Percentiles rank a stretch among this genome's conserved stretches.
Conservation (phyloP, 495 filamentous ascomycete genomes). For the Hypoxylon intermedium region DNA sequence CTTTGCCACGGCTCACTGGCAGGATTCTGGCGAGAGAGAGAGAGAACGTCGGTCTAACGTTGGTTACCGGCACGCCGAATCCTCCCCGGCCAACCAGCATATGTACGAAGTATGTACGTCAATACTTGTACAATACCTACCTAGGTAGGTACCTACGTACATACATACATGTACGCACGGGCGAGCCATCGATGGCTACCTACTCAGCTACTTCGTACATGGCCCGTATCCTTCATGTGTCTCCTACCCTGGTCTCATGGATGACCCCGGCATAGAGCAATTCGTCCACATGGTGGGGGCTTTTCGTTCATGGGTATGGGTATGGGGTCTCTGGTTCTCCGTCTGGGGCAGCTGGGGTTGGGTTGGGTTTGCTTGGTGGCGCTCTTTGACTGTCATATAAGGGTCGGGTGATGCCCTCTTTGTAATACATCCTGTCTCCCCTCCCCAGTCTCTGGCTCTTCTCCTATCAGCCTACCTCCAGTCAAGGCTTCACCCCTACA, state of each 20-base stretch:
- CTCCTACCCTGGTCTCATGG: constrained; percentile 24
- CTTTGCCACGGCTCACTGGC: constrained; percentile 23
- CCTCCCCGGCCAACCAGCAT: constrained; percentile 1
- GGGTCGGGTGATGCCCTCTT: constrained; percentile 17
- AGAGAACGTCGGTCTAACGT: constrained; percentile 15
- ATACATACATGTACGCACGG: not conserved
- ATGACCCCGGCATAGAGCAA: constrained; percentile 28
- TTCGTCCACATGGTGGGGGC: constrained; percentile 19
- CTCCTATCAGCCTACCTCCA: constrained; percentile 7
- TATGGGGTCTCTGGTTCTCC: constrained; percentile 36
- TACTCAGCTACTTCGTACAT: too few relatives aligned
- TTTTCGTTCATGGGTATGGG: constrained; percentile 22
- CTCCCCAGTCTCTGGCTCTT: constrained; percentile 9
- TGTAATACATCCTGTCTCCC: constrained; percentile 16
- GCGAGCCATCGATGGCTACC: not conserved
- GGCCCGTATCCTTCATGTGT: constrained; percentile 30
- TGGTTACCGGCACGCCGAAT: constrained; percentile 28
- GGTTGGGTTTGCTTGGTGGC: constrained; percentile 17
- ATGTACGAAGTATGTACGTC: not conserved
- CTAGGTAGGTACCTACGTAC: not conserved
- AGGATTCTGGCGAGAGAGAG: constrained; percentile 10
- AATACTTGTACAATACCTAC: too few relatives aligned
- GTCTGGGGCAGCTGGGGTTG: too few relatives aligned
- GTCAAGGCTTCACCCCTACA: constrained; percentile 20
- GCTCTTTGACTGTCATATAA: constrained; percentile 31